phyloP scores from a whole-genome alignment of 805 yeast species.

The Groenewaldozyma salmanticensis region DNA sequence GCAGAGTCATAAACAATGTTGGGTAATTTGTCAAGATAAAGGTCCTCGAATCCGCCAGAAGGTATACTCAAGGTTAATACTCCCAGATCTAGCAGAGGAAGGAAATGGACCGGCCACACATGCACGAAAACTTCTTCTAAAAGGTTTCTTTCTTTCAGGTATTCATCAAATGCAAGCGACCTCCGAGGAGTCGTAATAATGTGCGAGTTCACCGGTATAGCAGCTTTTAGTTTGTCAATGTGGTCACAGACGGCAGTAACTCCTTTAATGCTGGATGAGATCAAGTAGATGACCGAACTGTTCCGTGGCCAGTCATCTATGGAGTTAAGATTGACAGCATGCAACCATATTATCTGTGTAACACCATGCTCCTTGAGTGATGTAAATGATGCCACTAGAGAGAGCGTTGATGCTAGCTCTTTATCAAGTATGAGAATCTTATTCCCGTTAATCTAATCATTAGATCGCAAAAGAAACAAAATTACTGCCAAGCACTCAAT shows the following conservation, averaged over 20 bases:
- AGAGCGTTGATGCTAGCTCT: slow-evolving; percentile 38
- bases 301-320: slow-evolving; percentile 5
- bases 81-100: slow-evolving; percentile 32
- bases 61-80: slow-evolving; percentile 35
- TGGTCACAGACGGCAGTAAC: slow-evolving; percentile 12
- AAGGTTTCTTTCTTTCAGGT: slow-evolving; percentile 27
- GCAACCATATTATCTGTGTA: slow-evolving; percentile 39
- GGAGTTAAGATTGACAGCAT: slow-evolving; percentile 13
- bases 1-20: slow-evolving; percentile 41
- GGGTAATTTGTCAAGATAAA: slow-evolving; percentile 38
- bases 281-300: slow-evolving; percentile 19
- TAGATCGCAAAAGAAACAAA: not conserved
- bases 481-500: no score
- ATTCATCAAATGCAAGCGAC: not conserved
- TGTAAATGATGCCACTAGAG: slow-evolving; percentile 47
- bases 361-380: slow-evolving; percentile 43
- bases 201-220: not conserved
- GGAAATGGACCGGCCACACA: slow-evolving; percentile 37
- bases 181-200: not conserved
- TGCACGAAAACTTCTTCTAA: slow-evolving; percentile 32
- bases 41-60: slow-evolving; percentile 31
- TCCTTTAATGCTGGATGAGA: slow-evolving; percentile 16
- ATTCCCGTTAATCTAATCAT: slow-evolving; percentile 6
- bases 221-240: not conserved
- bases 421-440: slow-evolving; percentile 36